A percentile compares a stretch with the other conserved stretches of the same genome.
Conservation (phyloP, 1,284 basidiomycete genomes). For the Cutaneotrichosporon curvatum region DNA sequence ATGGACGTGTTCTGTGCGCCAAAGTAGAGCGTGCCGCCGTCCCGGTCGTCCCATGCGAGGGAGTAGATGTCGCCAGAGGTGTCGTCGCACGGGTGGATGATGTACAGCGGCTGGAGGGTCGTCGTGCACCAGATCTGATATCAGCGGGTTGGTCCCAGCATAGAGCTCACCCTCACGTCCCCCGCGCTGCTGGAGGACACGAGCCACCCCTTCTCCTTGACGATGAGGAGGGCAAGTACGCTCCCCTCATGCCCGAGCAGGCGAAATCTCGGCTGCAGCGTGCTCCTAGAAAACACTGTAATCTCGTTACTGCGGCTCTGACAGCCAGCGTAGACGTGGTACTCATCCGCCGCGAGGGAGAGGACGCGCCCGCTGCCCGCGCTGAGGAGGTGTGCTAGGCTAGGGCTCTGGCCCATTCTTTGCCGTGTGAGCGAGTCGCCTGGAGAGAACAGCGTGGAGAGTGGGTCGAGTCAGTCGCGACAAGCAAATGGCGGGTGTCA, state of each 20-base stretch:
- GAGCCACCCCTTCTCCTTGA: conserved; percentile 69
- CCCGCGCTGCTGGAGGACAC: conserved; percentile 68
- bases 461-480: background rate
- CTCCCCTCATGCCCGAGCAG: conserved; percentile 80
- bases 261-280: conserved; percentile 62
- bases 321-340: conserved; percentile 74
- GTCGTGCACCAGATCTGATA: conserved; percentile 74
- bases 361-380: conserved; percentile 52
- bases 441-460: background rate
- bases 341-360: conserved; percentile 63
- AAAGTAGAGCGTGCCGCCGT: conserved; percentile 67
- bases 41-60: conserved; percentile 64
- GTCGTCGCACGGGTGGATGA: conserved; percentile 76
- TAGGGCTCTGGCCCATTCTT: conserved; percentile 39
- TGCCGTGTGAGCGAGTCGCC: conserved; percentile 42
- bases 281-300: conserved; percentile 62
- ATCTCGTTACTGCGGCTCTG: conserved; percentile 71
- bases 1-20: conserved; percentile 82
- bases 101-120: conserved; percentile 63
- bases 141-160: no score
- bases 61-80: conserved; percentile 87
- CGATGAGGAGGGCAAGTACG: conserved; percentile 73
- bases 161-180: conserved; percentile 65
- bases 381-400: conserved; percentile 41
- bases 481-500: background rate